Evolutionary conservation across 1,139 yeast species (phyloP), one percentile per base, ranked within the genome.

Genomic region (Lipomyces yarrowii): DNA sequence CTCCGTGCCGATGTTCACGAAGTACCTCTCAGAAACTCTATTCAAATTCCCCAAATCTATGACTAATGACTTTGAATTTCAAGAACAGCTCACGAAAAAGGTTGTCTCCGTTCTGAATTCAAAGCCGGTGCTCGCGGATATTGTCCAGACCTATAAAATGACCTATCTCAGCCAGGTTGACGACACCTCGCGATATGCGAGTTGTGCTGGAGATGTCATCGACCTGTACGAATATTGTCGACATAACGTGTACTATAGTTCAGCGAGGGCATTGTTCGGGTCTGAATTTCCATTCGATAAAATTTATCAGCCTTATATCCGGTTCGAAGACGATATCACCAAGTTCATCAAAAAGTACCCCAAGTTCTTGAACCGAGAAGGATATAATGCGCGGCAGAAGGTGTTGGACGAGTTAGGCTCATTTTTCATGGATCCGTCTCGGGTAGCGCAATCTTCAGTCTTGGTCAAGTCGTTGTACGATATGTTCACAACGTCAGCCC

Each of bases 241-340:
- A 15, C 21, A 55, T 26, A 55, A 57, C 18, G 26, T 65, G 61
- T 64, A 58, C 46, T 23, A 37, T 26, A 62, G 68, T 3, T 61
- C 69, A 2, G 30, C 64, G 7, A 37, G 46, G 3, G 68, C 62
- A 18, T 11, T 65, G 26, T 64, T 65, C 55, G 68, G 69, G 8
- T n/a, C 42, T 1, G 51, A 33, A 10, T 65, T 64, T 32, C 64
- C 68, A 2, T 60, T 39, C 15, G 56, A 64, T 11, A 23, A 32
- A 15, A 54, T 59, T 10, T 64, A 56, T 48, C 35, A 58, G 33
- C 60, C 60, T 1, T 65, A 61, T 39, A 48, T 58, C 54, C 11
- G n/a, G 7, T 65, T 64, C 48, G 69, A 65, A 37, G 63, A 61
- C 57, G 30, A 33, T 33, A 52, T 65, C 42, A n/a, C 55, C 37